These are phyloP conservation scores for Teratosphaeria pseudoeucalypti DNA, from an alignment of 2,329 filamentous ascomycete species.

Conservation along the genomic window DNA sequence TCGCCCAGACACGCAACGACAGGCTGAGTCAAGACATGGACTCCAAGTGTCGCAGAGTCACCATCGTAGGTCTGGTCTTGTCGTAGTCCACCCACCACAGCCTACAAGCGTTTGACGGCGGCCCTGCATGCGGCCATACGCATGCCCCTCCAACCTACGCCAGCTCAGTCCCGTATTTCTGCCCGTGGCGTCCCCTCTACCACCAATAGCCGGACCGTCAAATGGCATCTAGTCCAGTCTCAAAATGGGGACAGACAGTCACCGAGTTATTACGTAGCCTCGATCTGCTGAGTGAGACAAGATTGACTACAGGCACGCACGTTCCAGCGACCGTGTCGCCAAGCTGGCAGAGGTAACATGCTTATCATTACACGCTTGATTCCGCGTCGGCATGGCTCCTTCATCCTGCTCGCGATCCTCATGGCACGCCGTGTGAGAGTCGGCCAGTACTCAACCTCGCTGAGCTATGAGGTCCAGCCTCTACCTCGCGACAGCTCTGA, in stretches of 20 bases:
- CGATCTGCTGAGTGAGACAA: not conserved
- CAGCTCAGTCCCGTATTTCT: not conserved
- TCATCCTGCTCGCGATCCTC: too few relatives aligned
- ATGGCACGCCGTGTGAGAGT: not conserved
- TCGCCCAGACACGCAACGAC: not conserved
- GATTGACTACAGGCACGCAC: not conserved
- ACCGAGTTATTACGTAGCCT: conserved; percentile 3
- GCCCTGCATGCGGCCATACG: not conserved
- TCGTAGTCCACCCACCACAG: not conserved
- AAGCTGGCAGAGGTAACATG: not conserved
- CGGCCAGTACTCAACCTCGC: not conserved
- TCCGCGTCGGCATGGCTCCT: not conserved
- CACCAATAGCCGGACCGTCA: conserved; percentile 2
- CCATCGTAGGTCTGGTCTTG: conserved; percentile 2
- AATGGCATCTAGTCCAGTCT: not conserved
- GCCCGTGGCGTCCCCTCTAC: conserved; percentile 1
- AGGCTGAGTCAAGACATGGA: not conserved
- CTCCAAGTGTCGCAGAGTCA: conserved; percentile 5
- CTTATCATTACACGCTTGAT: not conserved
- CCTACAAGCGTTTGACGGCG: not conserved
- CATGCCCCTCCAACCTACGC: not conserved
- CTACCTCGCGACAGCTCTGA: not conserved
- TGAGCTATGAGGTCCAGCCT: too few relatives aligned
- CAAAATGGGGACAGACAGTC: not conserved
- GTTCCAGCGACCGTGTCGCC: not conserved